These are phyloP conservation scores for Pharus latifolius DNA, from an alignment of 176 grass and related monocot genomes.

Conservation along the genomic window DNA sequence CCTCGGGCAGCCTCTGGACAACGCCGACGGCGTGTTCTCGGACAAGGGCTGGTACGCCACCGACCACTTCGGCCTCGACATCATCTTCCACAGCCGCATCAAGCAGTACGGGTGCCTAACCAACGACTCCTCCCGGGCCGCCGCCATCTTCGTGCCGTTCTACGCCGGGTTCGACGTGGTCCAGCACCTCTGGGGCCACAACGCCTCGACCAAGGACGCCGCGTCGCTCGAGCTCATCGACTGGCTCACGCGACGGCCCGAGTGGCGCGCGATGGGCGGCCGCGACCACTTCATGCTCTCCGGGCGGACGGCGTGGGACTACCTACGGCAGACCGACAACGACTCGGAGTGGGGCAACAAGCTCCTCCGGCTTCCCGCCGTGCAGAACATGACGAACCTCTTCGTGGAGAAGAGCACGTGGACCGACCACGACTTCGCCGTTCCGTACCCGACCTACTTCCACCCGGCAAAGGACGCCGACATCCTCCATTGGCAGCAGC, in stretches of 20 bases:
- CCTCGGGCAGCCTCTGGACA: constrained; percentile 38
- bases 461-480: constrained; percentile 61
- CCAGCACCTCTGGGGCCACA: constrained; percentile 52
- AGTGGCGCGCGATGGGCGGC: constrained; percentile 53
- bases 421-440: constrained; percentile 37
- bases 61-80: constrained; percentile 70
- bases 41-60: constrained; percentile 66
- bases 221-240: constrained; percentile 29
- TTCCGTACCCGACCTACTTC: constrained; percentile 74
- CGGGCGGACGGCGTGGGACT: constrained; percentile 54
- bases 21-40: constrained; percentile 45
- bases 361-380: constrained; percentile 51
- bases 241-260: constrained; percentile 42
- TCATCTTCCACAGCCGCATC: constrained; percentile 57
- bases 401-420: constrained; percentile 62
- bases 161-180: constrained; percentile 73
- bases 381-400: constrained; percentile 76
- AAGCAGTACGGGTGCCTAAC: constrained; percentile 65
- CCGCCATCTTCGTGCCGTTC: constrained; percentile 61
- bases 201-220: constrained; percentile 38
- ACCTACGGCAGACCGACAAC: constrained; percentile 30
- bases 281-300: constrained; percentile 58
- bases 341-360: constrained; percentile 65
- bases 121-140: constrained; percentile 42
- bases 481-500: constrained; percentile 42